Evolutionary conservation across 345 rosid species (phyloP).

Genomic region (Bruguiera gymnorhiza): DNA sequence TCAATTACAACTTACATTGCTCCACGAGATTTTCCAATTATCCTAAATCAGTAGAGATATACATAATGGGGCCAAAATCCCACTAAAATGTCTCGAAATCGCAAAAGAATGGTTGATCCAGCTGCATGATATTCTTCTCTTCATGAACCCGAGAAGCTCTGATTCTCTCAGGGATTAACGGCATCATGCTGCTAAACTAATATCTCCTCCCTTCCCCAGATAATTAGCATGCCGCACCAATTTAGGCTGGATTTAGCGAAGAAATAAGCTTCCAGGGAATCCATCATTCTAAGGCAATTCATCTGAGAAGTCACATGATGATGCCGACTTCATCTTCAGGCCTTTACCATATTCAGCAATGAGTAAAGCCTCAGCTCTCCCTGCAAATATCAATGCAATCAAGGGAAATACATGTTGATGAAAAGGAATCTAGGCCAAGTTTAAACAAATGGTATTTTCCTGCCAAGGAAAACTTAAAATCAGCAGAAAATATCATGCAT

Average conservation of each 20-base stretch:
- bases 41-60: not conserved
- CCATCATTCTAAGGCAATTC: conserved; percentile 7
- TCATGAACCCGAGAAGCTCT: not conserved
- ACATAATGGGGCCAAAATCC: not conserved
- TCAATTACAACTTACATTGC: too few relatives aligned
- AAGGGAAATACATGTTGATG: conserved; percentile 2
- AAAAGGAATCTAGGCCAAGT: not conserved
- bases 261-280: conserved; percentile 1
- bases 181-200: not conserved
- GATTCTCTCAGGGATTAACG: not conserved
- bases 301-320: conserved; percentile 1
- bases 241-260: too few relatives aligned
- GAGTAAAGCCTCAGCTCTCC: conserved; percentile 83
- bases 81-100: not conserved
- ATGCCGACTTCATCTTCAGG: conserved; percentile 33
- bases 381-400: conserved; percentile 30
- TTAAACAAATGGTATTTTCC: not conserved
- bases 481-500: not conserved
- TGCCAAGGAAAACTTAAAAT: not conserved
- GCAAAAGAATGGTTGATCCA: not conserved
- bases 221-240: not conserved
- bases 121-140: not conserved
- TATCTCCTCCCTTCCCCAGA: not conserved
- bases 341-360: conserved; percentile 81
- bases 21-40: too few relatives aligned